phyloP scores from a whole-genome alignment of 2,329 filamentous ascomycete species.

The Cladophialophora exuberans region DNA sequence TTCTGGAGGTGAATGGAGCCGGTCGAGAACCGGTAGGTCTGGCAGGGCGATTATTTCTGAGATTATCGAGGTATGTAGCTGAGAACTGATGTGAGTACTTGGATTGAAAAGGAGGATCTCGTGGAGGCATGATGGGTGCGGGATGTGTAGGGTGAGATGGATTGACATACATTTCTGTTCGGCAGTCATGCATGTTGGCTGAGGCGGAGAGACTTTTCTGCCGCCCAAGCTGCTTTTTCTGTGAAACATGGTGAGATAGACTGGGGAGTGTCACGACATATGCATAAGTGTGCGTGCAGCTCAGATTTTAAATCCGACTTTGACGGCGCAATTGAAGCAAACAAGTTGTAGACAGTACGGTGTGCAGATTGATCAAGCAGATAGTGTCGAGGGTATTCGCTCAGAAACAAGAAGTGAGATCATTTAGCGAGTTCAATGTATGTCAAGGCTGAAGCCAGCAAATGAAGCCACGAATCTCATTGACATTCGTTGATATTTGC shows the following conservation, averaged over 20 bases:
- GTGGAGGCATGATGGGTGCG: slow-evolving; percentile 18
- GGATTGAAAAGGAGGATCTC: slow-evolving; percentile 28
- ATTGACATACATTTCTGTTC: slow-evolving; percentile 50
- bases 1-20: slow-evolving; percentile 45
- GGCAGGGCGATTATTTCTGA: slow-evolving; percentile 59
- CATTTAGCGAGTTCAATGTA: too few relatives aligned
- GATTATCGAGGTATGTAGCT: slow-evolving; percentile 64
- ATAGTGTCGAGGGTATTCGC: too few relatives aligned
- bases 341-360: not conserved
- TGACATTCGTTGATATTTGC: too few relatives aligned
- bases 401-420: too few relatives aligned
- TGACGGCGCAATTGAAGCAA: not conserved
- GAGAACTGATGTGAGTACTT: slow-evolving; percentile 33
- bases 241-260: slow-evolving; percentile 42
- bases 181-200: slow-evolving; percentile 50
- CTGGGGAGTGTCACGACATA: slow-evolving; percentile 17
- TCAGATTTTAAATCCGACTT: not conserved
- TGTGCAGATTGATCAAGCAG: not conserved
- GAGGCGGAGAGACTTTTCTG: slow-evolving; percentile 51
- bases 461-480: too few relatives aligned
- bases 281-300: slow-evolving; percentile 6
- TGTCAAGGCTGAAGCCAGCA: not conserved
- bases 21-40: slow-evolving; percentile 65
- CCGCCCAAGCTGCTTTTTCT: slow-evolving; percentile 39
- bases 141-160: slow-evolving; percentile 1